Evolutionary conservation across 495 filamentous ascomycete genomes (phyloP).

Genomic region (Paragyromitra xinjiangensis): DNA sequence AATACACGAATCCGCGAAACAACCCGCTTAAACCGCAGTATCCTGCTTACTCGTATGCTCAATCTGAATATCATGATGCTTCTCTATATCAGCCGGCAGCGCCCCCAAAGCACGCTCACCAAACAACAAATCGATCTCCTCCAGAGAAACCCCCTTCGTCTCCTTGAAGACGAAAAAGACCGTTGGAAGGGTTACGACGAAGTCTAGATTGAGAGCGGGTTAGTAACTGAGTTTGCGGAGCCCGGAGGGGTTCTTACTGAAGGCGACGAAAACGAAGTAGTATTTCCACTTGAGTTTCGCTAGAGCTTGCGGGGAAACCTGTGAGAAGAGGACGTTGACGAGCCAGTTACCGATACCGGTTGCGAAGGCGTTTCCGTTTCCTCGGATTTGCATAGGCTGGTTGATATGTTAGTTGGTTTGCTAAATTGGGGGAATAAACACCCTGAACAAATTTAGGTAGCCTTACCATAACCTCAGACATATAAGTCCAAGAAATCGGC

Average conservation of each 20-base stretch:
- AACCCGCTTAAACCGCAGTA: constrained; percentile 4
- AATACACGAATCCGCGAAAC: neutral
- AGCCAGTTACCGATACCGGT: constrained; percentile 54
- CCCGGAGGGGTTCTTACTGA: constrained; percentile 33
- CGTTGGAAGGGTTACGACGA: constrained; percentile 45
- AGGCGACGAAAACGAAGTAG: constrained; percentile 55
- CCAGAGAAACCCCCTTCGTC: constrained; percentile 52
- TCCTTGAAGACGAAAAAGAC: constrained; percentile 52
- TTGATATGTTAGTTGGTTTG: neutral
- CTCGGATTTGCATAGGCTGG: constrained; percentile 54
- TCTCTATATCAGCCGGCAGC: constrained; percentile 42
- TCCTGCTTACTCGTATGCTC: constrained; percentile 30
- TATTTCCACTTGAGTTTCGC: constrained; percentile 51
- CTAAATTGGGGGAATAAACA: neutral
- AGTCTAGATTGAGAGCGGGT: constrained; percentile 15
- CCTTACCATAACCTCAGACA: constrained; percentile 52
- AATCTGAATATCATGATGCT: constrained; percentile 24
- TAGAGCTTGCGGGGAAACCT: constrained; percentile 48
- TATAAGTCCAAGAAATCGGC: constrained; percentile 52
- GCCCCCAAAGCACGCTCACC: constrained; percentile 35
- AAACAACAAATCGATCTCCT: constrained; percentile 50
- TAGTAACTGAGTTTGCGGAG: constrained; percentile 7
- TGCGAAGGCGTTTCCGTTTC: constrained; percentile 53
- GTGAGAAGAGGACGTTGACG: constrained; percentile 53
- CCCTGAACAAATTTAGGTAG: neutral